Evolutionary conservation across 179 eudicot genomes (phyloP), one percentile per base, ranked within the genome.

Genomic region (Gypsophila paniculata): DNA sequence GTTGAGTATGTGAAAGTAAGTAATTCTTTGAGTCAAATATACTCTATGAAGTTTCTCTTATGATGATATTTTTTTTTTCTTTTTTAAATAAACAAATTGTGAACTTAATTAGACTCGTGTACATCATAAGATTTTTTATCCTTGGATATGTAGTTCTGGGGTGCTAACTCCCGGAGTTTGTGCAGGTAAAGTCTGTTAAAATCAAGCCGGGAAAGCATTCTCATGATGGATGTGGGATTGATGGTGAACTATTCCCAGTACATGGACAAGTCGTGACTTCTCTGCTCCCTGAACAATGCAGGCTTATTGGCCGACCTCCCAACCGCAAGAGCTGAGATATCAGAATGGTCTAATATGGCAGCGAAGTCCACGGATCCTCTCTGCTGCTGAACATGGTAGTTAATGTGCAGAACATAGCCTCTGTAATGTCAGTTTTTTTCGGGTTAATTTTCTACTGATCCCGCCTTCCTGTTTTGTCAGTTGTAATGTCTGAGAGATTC

Each of bases 161-260:
- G 65, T 70, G 75, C 70, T 79, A 66, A 66, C 8, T 70, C 34
- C 62, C 61, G 22, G 62, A 51, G 65, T 78, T 64, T 25, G 77
- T 86, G 82, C 90, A 94, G 99, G 99, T 94, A 49, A 94, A 90
- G 72, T 88, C 97, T n/a, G 96, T 90, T 19, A 94, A 86, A 86
- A 78, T 94, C 54, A 94, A 91, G 75, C 97, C 96, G 18, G 91
- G 94, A 65, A 94, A 94, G 82, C 85, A 81, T 73, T 78, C 90
- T 21, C 88, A 88, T 53, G 81, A 83, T 36, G 97, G 96, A 42
- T 92, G 97, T 75, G 99, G 99, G 74, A 91, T 94, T 70, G 99
- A 94, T 70, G 99, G 99, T 51, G 99, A 94, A 75, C 93, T 94
- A 60, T 90, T 91, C 69, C 82, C 87, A 12, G 90, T 91, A 36